Percentiles rank a stretch among this genome's conserved stretches.
These are phyloP conservation scores for Phytophthora sojae DNA, from an alignment of 352 stramenopile species.

Conservation along the genomic window DNA sequence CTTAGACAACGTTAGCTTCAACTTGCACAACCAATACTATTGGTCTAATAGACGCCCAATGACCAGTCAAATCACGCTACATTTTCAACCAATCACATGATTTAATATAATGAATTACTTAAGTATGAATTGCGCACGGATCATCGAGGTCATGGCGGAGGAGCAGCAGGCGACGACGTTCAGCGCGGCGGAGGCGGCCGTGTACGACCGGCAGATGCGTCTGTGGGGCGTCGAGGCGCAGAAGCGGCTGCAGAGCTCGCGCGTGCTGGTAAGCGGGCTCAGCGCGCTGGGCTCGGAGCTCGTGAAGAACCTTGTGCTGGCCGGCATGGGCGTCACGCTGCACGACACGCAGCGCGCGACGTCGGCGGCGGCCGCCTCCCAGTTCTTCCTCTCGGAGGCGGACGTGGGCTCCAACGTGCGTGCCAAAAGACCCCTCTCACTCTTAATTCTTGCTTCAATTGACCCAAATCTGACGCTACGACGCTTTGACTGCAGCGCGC, in stretches of 20 bases:
- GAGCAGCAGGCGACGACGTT: conserved; percentile 41
- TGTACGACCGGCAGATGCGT: conserved; percentile 73
- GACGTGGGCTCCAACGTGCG: conserved; percentile 83
- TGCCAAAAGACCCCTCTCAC: neutral
- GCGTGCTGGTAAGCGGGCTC: conserved; percentile 91
- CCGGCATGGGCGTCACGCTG: conserved; percentile 94
- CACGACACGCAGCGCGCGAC: conserved; percentile 83
- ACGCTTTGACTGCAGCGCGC: conserved; percentile 53
- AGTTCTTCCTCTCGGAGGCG: conserved; percentile 86
- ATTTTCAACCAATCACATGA: too few relatives aligned
- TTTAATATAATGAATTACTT: too few relatives aligned
- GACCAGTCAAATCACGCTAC: too few relatives aligned
- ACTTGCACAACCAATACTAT: neutral
- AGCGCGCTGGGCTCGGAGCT: conserved; percentile 91
- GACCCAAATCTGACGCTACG: conserved; percentile 1
- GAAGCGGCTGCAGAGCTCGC: conserved; percentile 89
- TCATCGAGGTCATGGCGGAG: too few relatives aligned
- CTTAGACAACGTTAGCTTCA: neutral
- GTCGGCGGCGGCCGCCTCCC: conserved; percentile 55
- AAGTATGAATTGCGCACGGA: too few relatives aligned
- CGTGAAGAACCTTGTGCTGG: conserved; percentile 98
- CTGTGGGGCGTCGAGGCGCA: conserved; percentile 50
- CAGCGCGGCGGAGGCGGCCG: conserved; percentile 89
- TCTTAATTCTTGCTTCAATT: neutral
- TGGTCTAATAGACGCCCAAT: too few relatives aligned